These are phyloP conservation scores for Ceratobasidium sp. DNA, from an alignment of 1,284 basidiomycete genomes.

Conservation along the genomic window DNA sequence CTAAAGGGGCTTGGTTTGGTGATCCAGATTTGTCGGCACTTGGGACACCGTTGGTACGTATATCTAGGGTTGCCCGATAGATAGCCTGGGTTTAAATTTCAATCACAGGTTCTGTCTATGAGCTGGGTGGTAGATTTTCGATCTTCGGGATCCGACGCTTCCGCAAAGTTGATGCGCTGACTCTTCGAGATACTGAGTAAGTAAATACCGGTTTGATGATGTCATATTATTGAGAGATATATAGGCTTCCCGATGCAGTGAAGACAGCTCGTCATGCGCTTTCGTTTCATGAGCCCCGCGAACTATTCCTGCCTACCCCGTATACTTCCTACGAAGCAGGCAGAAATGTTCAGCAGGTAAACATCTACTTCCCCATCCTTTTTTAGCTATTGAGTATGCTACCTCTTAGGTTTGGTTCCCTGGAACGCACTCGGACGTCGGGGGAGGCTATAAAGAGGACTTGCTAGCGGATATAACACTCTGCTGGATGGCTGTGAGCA, in stretches of 20 bases:
- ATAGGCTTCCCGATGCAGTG: conserved; percentile 32
- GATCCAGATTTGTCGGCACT: neutral
- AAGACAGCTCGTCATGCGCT: conserved; percentile 42
- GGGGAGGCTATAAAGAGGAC: conserved; percentile 45
- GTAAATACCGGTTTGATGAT: neutral
- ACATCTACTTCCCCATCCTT: neutral
- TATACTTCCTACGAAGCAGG: neutral
- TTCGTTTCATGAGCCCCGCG: conserved; percentile 39
- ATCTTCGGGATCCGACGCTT: neutral
- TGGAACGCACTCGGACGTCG: conserved; percentile 44
- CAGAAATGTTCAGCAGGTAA: conserved; percentile 24
- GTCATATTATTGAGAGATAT: neutral
- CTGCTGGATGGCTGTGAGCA: conserved; percentile 45
- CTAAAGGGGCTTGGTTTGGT: neutral
- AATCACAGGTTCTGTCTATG: neutral
- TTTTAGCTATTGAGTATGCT: neutral
- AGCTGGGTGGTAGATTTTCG: neutral
- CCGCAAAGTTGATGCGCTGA: neutral
- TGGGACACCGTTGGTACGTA: conserved; percentile 39
- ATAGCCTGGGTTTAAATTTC: no score
- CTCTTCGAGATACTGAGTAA: neutral
- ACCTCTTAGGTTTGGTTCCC: conserved; percentile 42
- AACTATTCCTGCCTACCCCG: conserved; percentile 12
- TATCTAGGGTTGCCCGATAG: no score
- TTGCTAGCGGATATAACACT: conserved; percentile 42